Conservation (phyloP, 208 protist genomes). For the Acanthamoeba lugdunensis region DNA sequence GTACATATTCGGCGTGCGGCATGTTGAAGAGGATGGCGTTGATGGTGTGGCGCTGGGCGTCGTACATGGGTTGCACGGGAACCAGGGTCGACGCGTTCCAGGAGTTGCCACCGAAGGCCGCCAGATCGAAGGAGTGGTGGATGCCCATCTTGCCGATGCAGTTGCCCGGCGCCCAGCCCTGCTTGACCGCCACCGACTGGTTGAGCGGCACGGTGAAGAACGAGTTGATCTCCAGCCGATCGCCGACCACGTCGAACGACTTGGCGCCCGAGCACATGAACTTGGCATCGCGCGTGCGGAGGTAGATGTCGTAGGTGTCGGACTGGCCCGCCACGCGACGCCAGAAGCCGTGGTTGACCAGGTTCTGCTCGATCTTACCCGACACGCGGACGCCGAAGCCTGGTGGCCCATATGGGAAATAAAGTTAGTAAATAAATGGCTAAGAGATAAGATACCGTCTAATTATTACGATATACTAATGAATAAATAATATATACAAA, state of each 20-base stretch:
- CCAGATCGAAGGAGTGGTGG: conserved; percentile 43
- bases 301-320: conserved; percentile 31
- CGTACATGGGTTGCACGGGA: conserved; percentile 52
- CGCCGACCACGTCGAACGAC: conserved; percentile 5
- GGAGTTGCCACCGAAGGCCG: not conserved
- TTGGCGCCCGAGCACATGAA: conserved; percentile 3
- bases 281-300: conserved; percentile 41
- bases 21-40: conserved; percentile 67
- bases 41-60: conserved; percentile 10
- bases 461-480: too few relatives aligned
- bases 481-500: too few relatives aligned
- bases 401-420: not conserved
- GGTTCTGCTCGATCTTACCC: not conserved
- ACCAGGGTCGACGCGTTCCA: conserved; percentile 66
- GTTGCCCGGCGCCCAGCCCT: conserved; percentile 42
- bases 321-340: not conserved
- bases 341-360: conserved; percentile 29
- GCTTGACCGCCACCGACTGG: not conserved
- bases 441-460: too few relatives aligned
- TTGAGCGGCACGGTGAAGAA: conserved; percentile 36
- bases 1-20: not conserved
- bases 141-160: conserved; percentile 46
- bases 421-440: not conserved
- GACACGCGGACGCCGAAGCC: conserved; percentile 33
- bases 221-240: conserved; percentile 44